Evolutionary conservation across 768 basidiomycete genomes (phyloP).

Genomic region (Pleurotus eryngii): DNA sequence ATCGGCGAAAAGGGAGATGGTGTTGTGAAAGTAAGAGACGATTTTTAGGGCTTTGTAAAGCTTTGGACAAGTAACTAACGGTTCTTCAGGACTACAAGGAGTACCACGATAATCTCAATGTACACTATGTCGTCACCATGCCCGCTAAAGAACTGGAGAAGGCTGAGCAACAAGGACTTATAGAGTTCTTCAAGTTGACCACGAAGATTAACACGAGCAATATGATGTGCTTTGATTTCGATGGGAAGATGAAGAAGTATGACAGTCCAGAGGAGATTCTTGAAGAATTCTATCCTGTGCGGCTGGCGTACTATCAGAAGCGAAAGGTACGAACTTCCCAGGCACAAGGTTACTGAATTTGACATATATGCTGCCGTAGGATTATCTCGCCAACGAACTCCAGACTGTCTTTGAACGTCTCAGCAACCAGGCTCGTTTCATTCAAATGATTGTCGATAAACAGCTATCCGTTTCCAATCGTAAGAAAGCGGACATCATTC

Average conservation of each 20-base stretch:
- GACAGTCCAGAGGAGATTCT: constrained; percentile 85
- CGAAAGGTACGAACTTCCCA: constrained; percentile 70
- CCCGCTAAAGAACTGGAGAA: constrained; percentile 75
- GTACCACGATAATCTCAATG: constrained; percentile 88
- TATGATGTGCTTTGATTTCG: constrained; percentile 98
- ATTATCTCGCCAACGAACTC: constrained; percentile 79
- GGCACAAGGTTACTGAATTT: background rate
- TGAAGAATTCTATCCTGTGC: constrained; percentile 87
- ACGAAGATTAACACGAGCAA: constrained; percentile 85
- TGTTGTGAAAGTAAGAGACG: constrained; percentile 63
- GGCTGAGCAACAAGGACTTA: constrained; percentile 84
- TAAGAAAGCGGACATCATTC: constrained; percentile 83
- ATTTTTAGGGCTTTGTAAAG: background rate
- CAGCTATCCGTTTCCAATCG: constrained; percentile 81
- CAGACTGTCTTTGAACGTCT: constrained; percentile 79
- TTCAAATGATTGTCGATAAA: constrained; percentile 91
- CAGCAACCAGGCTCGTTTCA: constrained; percentile 93
- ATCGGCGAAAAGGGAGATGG: constrained; percentile 78
- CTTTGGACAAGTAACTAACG: background rate
- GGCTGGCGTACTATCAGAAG: constrained; percentile 90
- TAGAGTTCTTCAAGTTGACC: constrained; percentile 89
- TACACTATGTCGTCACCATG: constrained; percentile 88
- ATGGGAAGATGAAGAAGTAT: constrained; percentile 95
- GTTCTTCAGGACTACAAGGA: constrained; percentile 87
- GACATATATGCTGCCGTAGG: constrained; percentile 41